Conservation (phyloP, 2,329 filamentous ascomycete genomes). For the Raffaelea ambrosiae region DNA sequence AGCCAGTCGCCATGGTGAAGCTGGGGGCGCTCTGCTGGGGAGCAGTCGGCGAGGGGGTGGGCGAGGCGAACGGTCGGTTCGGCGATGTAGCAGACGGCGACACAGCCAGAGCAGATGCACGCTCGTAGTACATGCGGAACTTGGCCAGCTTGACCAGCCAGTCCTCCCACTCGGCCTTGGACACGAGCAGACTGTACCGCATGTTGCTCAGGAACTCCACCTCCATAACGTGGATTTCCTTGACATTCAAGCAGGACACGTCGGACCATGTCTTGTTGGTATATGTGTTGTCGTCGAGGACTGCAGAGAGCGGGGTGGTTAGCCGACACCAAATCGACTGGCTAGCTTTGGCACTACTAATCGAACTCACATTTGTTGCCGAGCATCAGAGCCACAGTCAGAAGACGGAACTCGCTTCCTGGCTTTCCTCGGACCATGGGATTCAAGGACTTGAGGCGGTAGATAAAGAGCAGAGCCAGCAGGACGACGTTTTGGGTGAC, state of each 20-base stretch:
- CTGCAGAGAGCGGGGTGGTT: too few species aligned
- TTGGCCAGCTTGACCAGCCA: slow-evolving; percentile 79
- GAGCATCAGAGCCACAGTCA: slow-evolving; percentile 94
- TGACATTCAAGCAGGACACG: slow-evolving; percentile 86
- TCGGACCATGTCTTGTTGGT: slow-evolving; percentile 99
- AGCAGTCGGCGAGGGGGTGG: slow-evolving; percentile 41
- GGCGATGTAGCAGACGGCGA: slow-evolving; percentile 22
- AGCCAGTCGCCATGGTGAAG: slow-evolving; percentile 1
- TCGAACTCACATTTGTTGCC: slow-evolving; percentile 91
- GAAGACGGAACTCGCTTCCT: slow-evolving; percentile 84
- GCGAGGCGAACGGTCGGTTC: slow-evolving; percentile 30
- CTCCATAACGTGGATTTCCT: slow-evolving; percentile 98
- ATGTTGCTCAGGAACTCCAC: slow-evolving; percentile 99
- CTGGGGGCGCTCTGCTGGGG: slow-evolving; percentile 15
- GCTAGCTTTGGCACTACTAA: too few species aligned
- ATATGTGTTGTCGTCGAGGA: slow-evolving; percentile 97
- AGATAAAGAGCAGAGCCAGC: slow-evolving; percentile 84
- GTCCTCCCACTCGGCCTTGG: slow-evolving; percentile 73
- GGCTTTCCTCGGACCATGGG: slow-evolving; percentile 81
- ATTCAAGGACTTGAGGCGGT: slow-evolving; percentile 84
- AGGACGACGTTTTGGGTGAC: slow-evolving; percentile 94
- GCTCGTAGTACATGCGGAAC: slow-evolving; percentile 77
- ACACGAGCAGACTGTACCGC: slow-evolving; percentile 85
- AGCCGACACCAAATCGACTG: slow-evolving; percentile 2
- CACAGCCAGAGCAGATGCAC: slow-evolving; percentile 40